These are phyloP conservation scores for Neonectria hederae DNA, from an alignment of 2,329 filamentous ascomycete species.

Conservation along the genomic window DNA sequence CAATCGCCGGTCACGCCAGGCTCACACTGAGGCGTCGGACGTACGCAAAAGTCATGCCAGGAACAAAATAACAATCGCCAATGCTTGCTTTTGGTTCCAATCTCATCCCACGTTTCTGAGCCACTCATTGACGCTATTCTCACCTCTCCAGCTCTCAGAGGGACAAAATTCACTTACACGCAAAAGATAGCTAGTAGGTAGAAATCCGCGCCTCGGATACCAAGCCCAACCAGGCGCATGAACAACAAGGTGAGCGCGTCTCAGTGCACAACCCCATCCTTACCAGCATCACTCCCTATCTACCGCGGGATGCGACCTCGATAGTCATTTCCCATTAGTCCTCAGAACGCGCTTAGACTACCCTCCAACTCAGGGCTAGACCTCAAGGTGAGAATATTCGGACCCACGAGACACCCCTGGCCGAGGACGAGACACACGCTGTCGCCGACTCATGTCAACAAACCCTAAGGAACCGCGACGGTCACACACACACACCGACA, in stretches of 20 bases:
- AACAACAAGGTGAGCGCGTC: slow-evolving; percentile 6
- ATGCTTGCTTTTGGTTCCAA: not conserved
- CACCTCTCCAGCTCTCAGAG: not conserved
- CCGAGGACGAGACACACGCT: slow-evolving; percentile 36
- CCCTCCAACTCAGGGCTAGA: not conserved
- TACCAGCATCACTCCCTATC: not conserved
- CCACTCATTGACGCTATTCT: not conserved
- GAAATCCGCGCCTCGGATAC: not conserved
- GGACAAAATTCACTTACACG: slow-evolving; percentile 22
- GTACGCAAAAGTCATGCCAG: slow-evolving; percentile 9
- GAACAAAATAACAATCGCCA: not conserved
- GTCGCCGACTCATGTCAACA: slow-evolving; percentile 36
- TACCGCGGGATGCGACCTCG: not conserved
- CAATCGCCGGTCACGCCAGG: slow-evolving; percentile 7
- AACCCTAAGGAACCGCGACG: slow-evolving; percentile 38
- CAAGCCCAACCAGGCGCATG: slow-evolving; percentile 9
- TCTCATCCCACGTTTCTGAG: not conserved
- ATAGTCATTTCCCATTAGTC: slow-evolving; percentile 3
- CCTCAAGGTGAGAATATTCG: slow-evolving; percentile 6
- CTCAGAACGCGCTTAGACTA: not conserved
- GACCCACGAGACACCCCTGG: slow-evolving; percentile 38
- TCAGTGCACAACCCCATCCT: slow-evolving; percentile 2
- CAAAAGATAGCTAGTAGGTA: slow-evolving; percentile 1
- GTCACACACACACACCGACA: slow-evolving; percentile 12
- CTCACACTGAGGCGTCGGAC: not conserved